Conservation (phyloP, 345 rosid genomes). For the Moringa oleifera region DNA sequence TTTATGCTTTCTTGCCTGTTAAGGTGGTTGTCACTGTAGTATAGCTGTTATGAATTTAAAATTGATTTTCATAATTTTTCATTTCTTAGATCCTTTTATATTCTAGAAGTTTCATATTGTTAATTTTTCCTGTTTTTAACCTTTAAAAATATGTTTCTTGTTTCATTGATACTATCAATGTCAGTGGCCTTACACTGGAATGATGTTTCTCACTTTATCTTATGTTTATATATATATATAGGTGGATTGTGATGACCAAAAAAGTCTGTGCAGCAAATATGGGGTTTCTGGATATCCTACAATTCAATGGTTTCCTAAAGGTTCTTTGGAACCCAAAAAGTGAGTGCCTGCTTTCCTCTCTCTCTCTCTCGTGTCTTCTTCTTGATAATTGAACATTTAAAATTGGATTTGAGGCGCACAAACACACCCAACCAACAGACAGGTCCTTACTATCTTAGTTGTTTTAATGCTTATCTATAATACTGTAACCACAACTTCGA, state of each 20-base stretch:
- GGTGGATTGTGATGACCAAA: constrained; percentile 84
- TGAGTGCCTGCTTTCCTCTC: constrained; percentile 21
- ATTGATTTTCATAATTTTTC: not conserved
- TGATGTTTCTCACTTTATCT: too few relatives aligned
- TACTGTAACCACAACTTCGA: not conserved
- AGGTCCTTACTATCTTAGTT: not conserved
- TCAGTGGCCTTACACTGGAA: too few relatives aligned
- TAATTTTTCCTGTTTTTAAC: not conserved
- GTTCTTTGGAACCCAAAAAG: constrained; percentile 69
- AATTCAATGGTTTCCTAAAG: constrained; percentile 72
- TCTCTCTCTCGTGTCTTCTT: not conserved
- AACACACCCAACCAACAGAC: not conserved
- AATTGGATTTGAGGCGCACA: not conserved
- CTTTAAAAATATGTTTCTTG: not conserved
- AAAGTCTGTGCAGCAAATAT: constrained; percentile 59
- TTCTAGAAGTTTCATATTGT: not conserved
- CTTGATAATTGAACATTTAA: not conserved
- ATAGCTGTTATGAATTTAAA: not conserved
- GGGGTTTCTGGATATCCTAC: constrained; percentile 79
- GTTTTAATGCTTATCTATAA: not conserved
- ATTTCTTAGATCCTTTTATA: too few relatives aligned
- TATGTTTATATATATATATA: too few relatives aligned
- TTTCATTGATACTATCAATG: too few relatives aligned
- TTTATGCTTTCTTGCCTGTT: not conserved
- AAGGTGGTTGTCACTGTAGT: not conserved